Percentiles rank a stretch among this genome's conserved stretches.
Evolutionary conservation across 345 rosid genomes (phyloP).

Genomic region (Excoecaria agallocha): DNA sequence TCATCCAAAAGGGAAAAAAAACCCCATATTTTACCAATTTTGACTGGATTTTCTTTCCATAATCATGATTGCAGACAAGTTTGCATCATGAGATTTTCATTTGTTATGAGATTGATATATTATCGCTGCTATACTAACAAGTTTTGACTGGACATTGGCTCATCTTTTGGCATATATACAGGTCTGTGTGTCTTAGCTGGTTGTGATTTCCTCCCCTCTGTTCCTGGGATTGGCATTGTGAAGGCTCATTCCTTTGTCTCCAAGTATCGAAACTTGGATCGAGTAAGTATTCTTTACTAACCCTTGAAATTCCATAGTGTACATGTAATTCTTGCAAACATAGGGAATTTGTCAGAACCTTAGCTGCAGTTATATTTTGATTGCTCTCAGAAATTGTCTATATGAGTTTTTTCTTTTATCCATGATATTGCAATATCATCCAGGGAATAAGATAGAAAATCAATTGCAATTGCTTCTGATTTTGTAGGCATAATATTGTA

Average conservation of each 20-base stretch:
- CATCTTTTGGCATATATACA: slow-evolving; percentile 29
- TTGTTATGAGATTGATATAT: not conserved
- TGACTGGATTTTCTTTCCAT: not conserved
- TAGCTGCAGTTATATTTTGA: not conserved
- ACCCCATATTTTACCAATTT: not conserved
- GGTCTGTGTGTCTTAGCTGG: slow-evolving; percentile 95
- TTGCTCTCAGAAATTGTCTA: too few relatives aligned
- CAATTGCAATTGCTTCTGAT: not conserved
- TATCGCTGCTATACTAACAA: not conserved
- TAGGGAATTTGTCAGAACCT: too few relatives aligned
- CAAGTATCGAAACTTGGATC: slow-evolving; percentile 71
- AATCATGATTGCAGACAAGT: not conserved
- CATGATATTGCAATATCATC: too few relatives aligned
- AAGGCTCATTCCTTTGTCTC: slow-evolving; percentile 69
- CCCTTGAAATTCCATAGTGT: too few relatives aligned
- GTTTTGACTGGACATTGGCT: slow-evolving; percentile 10
- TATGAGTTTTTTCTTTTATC: too few relatives aligned
- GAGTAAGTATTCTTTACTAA: slow-evolving; percentile 45
- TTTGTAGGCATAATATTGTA: not conserved
- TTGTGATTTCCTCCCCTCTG: slow-evolving; percentile 89
- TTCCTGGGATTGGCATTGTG: slow-evolving; percentile 81
- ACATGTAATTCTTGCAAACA: too few relatives aligned
- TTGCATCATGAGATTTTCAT: not conserved
- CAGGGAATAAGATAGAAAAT: too few relatives aligned
- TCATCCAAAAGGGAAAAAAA: not conserved